Evolutionary conservation across 2,329 filamentous ascomycete species (phyloP).

Genomic region (Aspergillus calidoustus): DNA sequence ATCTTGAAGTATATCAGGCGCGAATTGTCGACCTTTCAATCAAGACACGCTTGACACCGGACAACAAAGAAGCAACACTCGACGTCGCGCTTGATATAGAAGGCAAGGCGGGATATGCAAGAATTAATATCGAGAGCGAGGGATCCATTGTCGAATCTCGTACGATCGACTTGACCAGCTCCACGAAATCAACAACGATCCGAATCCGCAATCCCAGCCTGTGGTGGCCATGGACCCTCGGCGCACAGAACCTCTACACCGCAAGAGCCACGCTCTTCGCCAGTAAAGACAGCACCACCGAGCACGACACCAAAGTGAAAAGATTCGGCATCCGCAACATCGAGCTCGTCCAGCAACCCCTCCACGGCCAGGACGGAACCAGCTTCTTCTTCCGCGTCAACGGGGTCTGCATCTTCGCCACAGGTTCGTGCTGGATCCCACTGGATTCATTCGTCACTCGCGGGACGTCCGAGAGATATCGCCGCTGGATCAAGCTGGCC

Average conservation of each 20-base stretch:
- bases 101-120: conserved; percentile 25
- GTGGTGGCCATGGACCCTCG: conserved; percentile 65
- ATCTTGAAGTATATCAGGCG: conserved; percentile 65
- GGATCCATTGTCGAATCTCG: conserved; percentile 43
- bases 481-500: conserved; percentile 64
- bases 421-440: conserved; percentile 70
- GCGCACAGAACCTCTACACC: conserved; percentile 61
- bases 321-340: conserved; percentile 61
- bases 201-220: conserved; percentile 53
- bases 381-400: conserved; percentile 69
- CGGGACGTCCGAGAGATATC: conserved; percentile 58
- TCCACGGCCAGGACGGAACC: conserved; percentile 57
- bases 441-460: conserved; percentile 64
- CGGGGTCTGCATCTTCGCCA: conserved; percentile 66
- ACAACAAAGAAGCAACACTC: conserved; percentile 46
- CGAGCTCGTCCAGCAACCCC: conserved; percentile 44
- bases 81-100: conserved; percentile 41
- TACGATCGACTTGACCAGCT: conserved; percentile 22
- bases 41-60: conserved; percentile 41
- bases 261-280: conserved; percentile 46
- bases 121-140: conserved; percentile 45
- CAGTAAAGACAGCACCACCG: conserved; percentile 42
- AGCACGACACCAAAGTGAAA: conserved; percentile 51
- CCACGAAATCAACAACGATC: conserved; percentile 37
- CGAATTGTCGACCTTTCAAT: conserved; percentile 64